Conservation (phyloP, 805 yeast species). For the Candida succiphila region DNA sequence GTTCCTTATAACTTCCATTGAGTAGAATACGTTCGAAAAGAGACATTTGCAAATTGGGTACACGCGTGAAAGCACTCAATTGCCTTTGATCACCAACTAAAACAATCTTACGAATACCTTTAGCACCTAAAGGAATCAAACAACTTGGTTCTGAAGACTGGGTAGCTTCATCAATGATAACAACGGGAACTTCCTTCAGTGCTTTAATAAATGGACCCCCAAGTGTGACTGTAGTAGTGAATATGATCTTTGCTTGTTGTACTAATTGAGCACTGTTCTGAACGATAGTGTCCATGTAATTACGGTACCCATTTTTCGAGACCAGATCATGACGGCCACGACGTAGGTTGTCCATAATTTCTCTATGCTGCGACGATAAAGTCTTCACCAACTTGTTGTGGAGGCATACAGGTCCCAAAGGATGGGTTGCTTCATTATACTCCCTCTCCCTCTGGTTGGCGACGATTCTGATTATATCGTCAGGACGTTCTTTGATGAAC, state of each 20-base stretch:
- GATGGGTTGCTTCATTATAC: conserved; percentile 42
- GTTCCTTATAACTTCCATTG: conserved; percentile 50
- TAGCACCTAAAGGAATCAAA: conserved; percentile 59
- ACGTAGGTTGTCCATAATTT: conserved; percentile 32
- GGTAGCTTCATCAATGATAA: conserved; percentile 72
- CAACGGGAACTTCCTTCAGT: conserved; percentile 41
- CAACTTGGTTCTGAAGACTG: conserved; percentile 70
- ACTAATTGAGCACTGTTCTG: conserved; percentile 39
- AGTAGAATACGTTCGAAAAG: conserved; percentile 56
- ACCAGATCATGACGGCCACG: conserved; percentile 30
- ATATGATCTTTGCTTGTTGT: conserved; percentile 58
- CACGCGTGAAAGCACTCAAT: conserved; percentile 60
- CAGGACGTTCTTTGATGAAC: conserved; percentile 37
- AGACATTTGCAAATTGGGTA: conserved; percentile 56
- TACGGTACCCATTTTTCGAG: conserved; percentile 37
- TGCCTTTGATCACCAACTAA: conserved; percentile 77
- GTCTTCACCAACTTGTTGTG: conserved; percentile 49
- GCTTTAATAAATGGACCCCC: conserved; percentile 57
- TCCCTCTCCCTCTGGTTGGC: conserved; percentile 53
- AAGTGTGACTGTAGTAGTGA: conserved; percentile 65
- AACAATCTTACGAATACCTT: conserved; percentile 55
- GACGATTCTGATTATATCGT: conserved; percentile 46
- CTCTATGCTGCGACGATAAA: conserved; percentile 34
- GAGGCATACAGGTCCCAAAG: conserved; percentile 47
- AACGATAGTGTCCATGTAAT: conserved; percentile 33